A percentile compares a stretch with the other conserved stretches of the same genome.
phyloP scores from a whole-genome alignment of 371 early-diverging fungal genomes.

The Mucor plumbeus region DNA sequence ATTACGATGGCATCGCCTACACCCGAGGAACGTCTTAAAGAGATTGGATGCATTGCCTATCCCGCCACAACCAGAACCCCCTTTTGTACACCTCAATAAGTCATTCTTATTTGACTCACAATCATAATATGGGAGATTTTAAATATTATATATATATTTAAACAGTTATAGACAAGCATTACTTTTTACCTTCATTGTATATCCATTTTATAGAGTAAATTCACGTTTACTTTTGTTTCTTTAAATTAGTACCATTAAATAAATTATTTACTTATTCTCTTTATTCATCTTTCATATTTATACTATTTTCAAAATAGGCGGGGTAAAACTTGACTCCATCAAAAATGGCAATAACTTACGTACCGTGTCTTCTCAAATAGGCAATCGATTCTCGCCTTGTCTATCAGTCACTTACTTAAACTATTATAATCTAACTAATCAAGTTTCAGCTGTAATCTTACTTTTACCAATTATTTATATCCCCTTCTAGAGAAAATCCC shows the following conservation, averaged over 20 bases:
- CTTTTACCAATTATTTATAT: no score
- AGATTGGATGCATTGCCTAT: conserved; percentile 15
- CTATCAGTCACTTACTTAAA: not conserved
- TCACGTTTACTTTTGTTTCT: not conserved
- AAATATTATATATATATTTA: not conserved
- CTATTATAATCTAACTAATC: not conserved
- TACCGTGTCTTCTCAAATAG: not conserved
- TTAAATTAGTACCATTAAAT: not conserved
- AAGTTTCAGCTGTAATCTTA: not conserved
- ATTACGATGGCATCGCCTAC: conserved; percentile 12
- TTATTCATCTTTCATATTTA: not conserved
- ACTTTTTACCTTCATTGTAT: conserved; percentile 1
- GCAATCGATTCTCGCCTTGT: not conserved
- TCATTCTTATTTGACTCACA: not conserved
- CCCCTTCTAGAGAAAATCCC: no score
- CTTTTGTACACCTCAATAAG: conserved; percentile 21
- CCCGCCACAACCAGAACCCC: conserved; percentile 24
- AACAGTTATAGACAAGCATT: not conserved
- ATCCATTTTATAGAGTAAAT: not conserved
- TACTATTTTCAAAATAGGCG: not conserved
- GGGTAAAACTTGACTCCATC: not conserved
- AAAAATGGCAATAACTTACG: conserved; percentile 2
- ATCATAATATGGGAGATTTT: not conserved
- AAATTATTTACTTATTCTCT: not conserved
- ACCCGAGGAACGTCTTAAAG: conserved; percentile 19